Evolutionary conservation across 495 filamentous ascomycete species (phyloP).

Genomic region (Xylaria venustula): DNA sequence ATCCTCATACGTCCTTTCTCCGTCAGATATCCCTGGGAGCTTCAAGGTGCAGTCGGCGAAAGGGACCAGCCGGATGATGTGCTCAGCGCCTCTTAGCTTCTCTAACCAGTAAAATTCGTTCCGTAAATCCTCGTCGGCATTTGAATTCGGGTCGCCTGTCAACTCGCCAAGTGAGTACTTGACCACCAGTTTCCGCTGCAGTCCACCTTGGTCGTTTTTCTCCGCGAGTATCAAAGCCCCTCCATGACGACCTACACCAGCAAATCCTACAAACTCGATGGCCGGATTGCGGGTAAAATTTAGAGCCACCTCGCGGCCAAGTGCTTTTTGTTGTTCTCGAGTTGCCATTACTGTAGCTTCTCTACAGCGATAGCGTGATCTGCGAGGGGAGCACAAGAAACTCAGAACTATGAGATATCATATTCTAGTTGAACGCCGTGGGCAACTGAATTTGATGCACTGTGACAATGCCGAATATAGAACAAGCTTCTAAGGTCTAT

Average conservation of each 20-base stretch:
- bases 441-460: too few species aligned
- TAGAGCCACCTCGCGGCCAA: neutral
- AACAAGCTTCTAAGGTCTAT: too few species aligned
- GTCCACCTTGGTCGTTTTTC: neutral
- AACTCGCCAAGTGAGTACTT: slow-evolving; percentile 19
- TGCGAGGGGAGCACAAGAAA: too few species aligned
- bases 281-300: neutral
- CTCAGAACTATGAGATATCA: too few species aligned
- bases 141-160: neutral
- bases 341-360: slow-evolving; percentile 5
- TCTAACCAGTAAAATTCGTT: slow-evolving; percentile 17
- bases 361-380: too few species aligned
- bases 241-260: slow-evolving; percentile 5
- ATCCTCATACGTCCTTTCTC: neutral
- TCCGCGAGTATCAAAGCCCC: neutral
- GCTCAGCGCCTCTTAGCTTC: slow-evolving; percentile 18
- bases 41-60: slow-evolving; percentile 6
- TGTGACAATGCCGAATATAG: too few species aligned
- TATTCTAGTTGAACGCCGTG: too few species aligned
- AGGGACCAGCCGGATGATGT: slow-evolving; percentile 15
- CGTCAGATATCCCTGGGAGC: neutral
- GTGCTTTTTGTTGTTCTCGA: neutral
- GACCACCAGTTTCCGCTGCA: slow-evolving; percentile 10
- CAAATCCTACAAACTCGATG: neutral
- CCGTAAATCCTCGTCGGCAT: slow-evolving; percentile 5